Evolutionary conservation across 2,329 filamentous ascomycete genomes (phyloP), one percentile per base, ranked within the genome.

Genomic region (Pseudocercospora pini-densiflorae): DNA sequence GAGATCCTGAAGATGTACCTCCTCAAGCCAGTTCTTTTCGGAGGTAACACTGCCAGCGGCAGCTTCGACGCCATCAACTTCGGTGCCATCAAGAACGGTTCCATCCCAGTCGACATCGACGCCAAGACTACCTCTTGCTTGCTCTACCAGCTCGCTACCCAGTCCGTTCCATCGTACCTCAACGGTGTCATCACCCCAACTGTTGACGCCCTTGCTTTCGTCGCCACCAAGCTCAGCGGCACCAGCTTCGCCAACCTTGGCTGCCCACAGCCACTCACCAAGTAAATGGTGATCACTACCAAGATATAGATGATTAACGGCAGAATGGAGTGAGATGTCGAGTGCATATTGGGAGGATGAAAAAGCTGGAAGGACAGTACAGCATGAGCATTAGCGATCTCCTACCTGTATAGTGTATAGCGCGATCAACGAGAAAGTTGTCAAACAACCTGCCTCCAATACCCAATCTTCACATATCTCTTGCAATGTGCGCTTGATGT

Each of bases 1-100:
- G 74, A 84, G 72, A 83, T 84, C 53, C 59, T 82, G 1, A 71
- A 72, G 1, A 76, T 79, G 76, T 83, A 84, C 65, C 66, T 79
- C 21, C 63, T 68, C 54, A 65, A 68, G 53, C 68, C 82, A 2
- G 81, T 83, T 10, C 72, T 80, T 5, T 70, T 68, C 57, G 66
- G 68, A 12, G 66, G 64, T 43, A 68, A 67, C 47, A 63, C 66
- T 10, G 68, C 61, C 16, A 36, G 58, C 10, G 66, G 66, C 23
- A 65, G 31, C 0, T 68, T 62, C 54, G 47, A 62, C 16, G 24
- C 57, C 21, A 60, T 82, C 43, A 77, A 76, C 61, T 82, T 80
- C 58, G 77, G 76, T 14, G 69, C 74, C 19, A 82, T 83, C 64
- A 47, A 74, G 66, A 73, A 82, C 59, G 81, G 81, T 12, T 79